Base-by-base conservation (phyloP, 441 rosid species). In the Croton laevigatus region DNA sequence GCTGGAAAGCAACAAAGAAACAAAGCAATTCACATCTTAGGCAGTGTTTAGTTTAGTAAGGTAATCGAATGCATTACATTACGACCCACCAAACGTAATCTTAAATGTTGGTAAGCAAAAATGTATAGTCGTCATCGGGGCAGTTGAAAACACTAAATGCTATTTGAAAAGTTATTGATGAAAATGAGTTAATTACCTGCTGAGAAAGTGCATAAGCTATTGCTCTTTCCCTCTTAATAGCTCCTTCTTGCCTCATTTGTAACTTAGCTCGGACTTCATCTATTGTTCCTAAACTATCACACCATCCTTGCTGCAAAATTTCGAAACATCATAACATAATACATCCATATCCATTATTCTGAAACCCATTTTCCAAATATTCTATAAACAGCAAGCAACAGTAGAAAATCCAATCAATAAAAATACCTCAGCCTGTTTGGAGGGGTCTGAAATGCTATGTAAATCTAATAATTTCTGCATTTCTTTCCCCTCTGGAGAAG, bases 181-280 rank as follows among this genome's bases (percentile, higher is more conserved):
- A n/a, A 52, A 19, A 14, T 13, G 55, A 63, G 22, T 73, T 59
- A 17, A 62, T 70, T 85, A 92, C 99, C 97, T 86, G 89, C 79
- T 89, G 87, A 34, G 84, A 82, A 59, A 81, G 77, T 32, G 88
- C 77, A 58, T 95, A 91, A 7, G 91, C 94, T 76, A 79, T 81
- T 71, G 96, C 95, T 82, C 98, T 89, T 76, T 95, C 97, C 80
- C 97, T 91, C 84, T 91, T 89, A 38, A 91, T 77, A 62, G 87
- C 88, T 67, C 87, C 96, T 81, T 88, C 91, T 78, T 84, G 97
- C 80, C 79, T 91, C 89, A 85, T 74, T 36, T 84, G 85, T 66
- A 86, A 75, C 81, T 91, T 90, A 0, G 90, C 69, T 78, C 81
- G 82, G 40, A 87, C 89, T 75, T 91, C 89, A 59, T 86, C 87